Conservation (phyloP, 805 yeast genomes). For the Schwanniomyces pseudopolymorphus region DNA sequence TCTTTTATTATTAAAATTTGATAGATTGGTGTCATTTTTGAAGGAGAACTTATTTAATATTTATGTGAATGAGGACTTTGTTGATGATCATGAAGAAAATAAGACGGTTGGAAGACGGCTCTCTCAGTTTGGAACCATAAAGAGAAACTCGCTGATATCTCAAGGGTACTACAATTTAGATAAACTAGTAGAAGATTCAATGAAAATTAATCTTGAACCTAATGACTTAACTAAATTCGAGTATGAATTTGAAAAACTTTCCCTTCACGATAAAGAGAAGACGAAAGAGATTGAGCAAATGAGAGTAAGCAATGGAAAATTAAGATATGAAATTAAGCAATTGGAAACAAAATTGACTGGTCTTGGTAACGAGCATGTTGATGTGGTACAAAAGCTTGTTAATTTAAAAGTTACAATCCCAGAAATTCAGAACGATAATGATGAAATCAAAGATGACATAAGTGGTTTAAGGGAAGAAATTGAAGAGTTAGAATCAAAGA, state of each 20-base stretch:
- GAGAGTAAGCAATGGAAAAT: slow-evolving; percentile 64
- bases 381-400: slow-evolving; percentile 84
- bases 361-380: slow-evolving; percentile 80
- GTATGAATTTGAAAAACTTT: slow-evolving; percentile 74
- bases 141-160: slow-evolving; percentile 11
- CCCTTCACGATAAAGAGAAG: slow-evolving; percentile 62
- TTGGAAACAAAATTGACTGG: slow-evolving; percentile 68
- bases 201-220: slow-evolving; percentile 71
- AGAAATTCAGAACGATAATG: slow-evolving; percentile 71
- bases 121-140: slow-evolving; percentile 21
- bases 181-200: slow-evolving; percentile 75
- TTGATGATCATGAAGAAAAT: slow-evolving; percentile 11
- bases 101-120: slow-evolving; percentile 17
- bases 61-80: slow-evolving; percentile 50
- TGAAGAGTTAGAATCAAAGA: slow-evolving; percentile 44
- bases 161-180: slow-evolving; percentile 57
- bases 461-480: slow-evolving; percentile 25
- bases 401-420: slow-evolving; percentile 75
- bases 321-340: slow-evolving; percentile 70
- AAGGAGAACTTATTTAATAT: slow-evolving; percentile 77
- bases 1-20: slow-evolving; percentile 66
- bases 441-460: slow-evolving; percentile 52
- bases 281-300: slow-evolving; percentile 60
- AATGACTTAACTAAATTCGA: slow-evolving; percentile 67
- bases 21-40: slow-evolving; percentile 69